Evolutionary conservation across 2,329 filamentous ascomycete genomes (phyloP).

Genomic region (Pestalotiopsis sp.): DNA sequence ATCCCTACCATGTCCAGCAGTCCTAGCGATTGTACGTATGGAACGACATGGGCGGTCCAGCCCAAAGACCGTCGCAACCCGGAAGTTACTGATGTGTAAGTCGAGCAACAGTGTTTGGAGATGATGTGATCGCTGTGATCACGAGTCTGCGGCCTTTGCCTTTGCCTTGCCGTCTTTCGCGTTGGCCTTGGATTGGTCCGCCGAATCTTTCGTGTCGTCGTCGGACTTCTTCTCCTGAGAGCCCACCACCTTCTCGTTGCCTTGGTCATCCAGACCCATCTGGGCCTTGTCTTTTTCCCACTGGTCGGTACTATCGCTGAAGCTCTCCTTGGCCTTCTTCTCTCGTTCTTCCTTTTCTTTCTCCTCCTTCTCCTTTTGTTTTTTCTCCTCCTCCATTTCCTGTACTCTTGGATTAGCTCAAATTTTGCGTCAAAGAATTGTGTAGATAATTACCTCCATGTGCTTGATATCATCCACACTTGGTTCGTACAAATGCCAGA

Average conservation of each 20-base stretch:
- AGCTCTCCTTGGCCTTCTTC: constrained; percentile 80
- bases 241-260: constrained; percentile 46
- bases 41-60: not conserved
- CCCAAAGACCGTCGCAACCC: not conserved
- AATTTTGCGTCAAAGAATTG: constrained; percentile 21
- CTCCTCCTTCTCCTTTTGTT: constrained; percentile 80
- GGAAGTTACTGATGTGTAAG: not conserved
- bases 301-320: constrained; percentile 74
- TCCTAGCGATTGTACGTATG: not conserved
- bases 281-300: constrained; percentile 90
- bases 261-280: constrained; percentile 68
- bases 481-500: constrained; percentile 99
- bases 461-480: constrained; percentile 95
- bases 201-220: constrained; percentile 9
- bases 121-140: not conserved
- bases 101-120: not conserved
- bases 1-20: not conserved
- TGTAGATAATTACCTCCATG: constrained; percentile 71
- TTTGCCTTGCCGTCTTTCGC: constrained; percentile 9
- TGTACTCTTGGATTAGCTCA: constrained; percentile 33
- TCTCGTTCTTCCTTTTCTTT: constrained; percentile 71
- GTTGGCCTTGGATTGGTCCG: constrained; percentile 22
- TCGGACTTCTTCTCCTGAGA: constrained; percentile 24
- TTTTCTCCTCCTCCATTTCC: constrained; percentile 91
- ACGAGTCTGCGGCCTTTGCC: constrained; percentile 6